Conservation (phyloP, 2,329 filamentous ascomycete genomes). For the Fusarium acutatum region DNA sequence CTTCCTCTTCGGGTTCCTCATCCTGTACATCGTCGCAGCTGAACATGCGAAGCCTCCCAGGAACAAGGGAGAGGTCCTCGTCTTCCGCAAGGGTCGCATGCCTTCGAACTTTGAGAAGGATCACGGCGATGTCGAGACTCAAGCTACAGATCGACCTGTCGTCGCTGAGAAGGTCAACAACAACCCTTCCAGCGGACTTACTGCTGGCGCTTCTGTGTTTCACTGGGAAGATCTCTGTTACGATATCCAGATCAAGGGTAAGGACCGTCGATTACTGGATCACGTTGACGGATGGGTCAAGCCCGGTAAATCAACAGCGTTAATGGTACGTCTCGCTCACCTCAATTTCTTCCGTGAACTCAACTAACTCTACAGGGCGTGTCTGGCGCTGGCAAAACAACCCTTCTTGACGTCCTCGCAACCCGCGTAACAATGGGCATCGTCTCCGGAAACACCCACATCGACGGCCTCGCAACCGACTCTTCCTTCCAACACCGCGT, state of each 20-base stretch:
- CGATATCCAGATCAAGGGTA: constrained; percentile 69
- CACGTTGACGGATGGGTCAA: constrained; percentile 81
- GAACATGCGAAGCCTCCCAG: constrained; percentile 71
- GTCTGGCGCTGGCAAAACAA: constrained; percentile 79
- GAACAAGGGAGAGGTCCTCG: constrained; percentile 73
- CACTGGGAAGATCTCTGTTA: constrained; percentile 76
- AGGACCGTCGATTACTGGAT: constrained; percentile 71
- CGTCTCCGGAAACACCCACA: constrained; percentile 74
- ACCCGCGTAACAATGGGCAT: constrained; percentile 78
- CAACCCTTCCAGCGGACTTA: neutral
- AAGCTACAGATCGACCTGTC: constrained; percentile 40
- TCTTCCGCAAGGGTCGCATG: constrained; percentile 67
- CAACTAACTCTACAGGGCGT: constrained; percentile 56
- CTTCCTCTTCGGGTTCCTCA: constrained; percentile 71
- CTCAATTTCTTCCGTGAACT: rapidly evolving
- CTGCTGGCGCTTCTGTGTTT: constrained; percentile 58
- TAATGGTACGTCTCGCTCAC: too few species aligned
- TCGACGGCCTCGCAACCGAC: constrained; percentile 71
- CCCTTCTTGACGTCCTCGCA: constrained; percentile 76
- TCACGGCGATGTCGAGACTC: constrained; percentile 20
- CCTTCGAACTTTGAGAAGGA: constrained; percentile 66
- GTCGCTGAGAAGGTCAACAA: constrained; percentile 30
- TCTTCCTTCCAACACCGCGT: constrained; percentile 72
- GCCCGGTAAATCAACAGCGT: constrained; percentile 75
- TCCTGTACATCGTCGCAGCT: constrained; percentile 67